phyloP scores from a whole-genome alignment of 2,329 filamentous ascomycete genomes.

The Diaporthe citriasiana region DNA sequence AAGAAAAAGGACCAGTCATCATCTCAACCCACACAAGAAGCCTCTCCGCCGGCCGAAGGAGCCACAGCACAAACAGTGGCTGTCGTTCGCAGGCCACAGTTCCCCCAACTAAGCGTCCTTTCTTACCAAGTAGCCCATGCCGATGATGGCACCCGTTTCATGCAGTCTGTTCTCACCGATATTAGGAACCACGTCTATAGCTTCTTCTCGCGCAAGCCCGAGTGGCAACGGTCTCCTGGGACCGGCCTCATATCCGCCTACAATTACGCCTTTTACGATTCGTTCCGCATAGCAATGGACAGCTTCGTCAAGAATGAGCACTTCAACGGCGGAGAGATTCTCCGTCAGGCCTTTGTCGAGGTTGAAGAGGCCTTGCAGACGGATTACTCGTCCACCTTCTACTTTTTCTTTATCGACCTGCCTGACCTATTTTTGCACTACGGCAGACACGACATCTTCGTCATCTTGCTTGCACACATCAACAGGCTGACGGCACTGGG shows the following conservation, averaged over 20 bases:
- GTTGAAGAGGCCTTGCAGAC: conserved; percentile 43
- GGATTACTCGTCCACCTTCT: conserved; percentile 43
- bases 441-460: conserved; percentile 42
- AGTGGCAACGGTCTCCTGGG: conserved; percentile 39
- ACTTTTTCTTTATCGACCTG: conserved; percentile 44
- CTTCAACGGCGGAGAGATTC: conserved; percentile 41
- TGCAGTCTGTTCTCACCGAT: conserved; percentile 42
- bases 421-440: conserved; percentile 43
- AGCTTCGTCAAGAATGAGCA: conserved; percentile 43
- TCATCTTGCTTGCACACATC: conserved; percentile 43
- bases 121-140: conserved; percentile 38
- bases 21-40: background rate
- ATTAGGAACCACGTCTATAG: conserved; percentile 43
- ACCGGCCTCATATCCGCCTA: conserved; percentile 42
- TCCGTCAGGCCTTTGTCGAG: conserved; percentile 43
- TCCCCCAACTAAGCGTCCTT: conserved; percentile 21
- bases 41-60: conserved; percentile 11
- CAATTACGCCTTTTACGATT: conserved; percentile 44
- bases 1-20: conserved; percentile 13
- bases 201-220: conserved; percentile 42
- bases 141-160: conserved; percentile 37
- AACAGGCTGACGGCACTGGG: conserved; percentile 42
- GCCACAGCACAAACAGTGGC: background rate
- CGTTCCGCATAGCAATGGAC: conserved; percentile 43
- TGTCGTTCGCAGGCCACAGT: background rate